Conservation (phyloP, 192 early-diverging fungal genomes). For the Entomortierella chlamydospora region DNA sequence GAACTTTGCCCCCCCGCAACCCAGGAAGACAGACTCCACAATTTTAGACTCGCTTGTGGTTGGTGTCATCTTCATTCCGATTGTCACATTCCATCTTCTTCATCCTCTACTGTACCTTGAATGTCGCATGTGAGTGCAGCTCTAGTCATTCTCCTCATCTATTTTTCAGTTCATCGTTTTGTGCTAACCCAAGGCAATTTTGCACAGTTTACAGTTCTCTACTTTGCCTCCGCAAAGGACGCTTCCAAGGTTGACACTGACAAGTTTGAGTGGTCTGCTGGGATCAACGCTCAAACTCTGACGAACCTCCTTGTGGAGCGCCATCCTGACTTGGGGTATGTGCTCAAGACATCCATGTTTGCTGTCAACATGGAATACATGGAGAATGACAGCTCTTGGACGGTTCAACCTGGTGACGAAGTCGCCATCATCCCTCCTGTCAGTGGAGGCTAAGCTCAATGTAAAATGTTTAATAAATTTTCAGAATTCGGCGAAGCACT, state of each 20-base stretch:
- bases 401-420: slow-evolving; percentile 67
- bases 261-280: slow-evolving; percentile 45
- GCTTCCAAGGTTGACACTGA: slow-evolving; percentile 58
- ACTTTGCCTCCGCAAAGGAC: slow-evolving; percentile 70
- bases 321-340: slow-evolving; percentile 47
- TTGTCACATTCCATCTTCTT: not conserved
- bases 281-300: slow-evolving; percentile 20
- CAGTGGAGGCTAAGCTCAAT: slow-evolving; percentile 63
- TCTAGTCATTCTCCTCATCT: too few species aligned
- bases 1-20: too few species aligned
- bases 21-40: too few species aligned
- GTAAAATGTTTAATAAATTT: too few species aligned
- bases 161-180: too few species aligned
- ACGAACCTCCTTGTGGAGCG: slow-evolving; percentile 30
- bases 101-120: not conserved
- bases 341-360: slow-evolving; percentile 63
- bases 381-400: slow-evolving; percentile 55
- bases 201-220: slow-evolving; percentile 65
- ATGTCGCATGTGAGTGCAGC: not conserved
- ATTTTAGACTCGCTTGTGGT: too few species aligned
- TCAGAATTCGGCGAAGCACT: too few species aligned
- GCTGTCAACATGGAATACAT: slow-evolving; percentile 76
- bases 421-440: slow-evolving; percentile 76
- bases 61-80: too few species aligned
- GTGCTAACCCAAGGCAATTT: not conserved